Evolutionary conservation across 2,329 filamentous ascomycete genomes (phyloP).

Genomic region (Penicillium sp.): DNA sequence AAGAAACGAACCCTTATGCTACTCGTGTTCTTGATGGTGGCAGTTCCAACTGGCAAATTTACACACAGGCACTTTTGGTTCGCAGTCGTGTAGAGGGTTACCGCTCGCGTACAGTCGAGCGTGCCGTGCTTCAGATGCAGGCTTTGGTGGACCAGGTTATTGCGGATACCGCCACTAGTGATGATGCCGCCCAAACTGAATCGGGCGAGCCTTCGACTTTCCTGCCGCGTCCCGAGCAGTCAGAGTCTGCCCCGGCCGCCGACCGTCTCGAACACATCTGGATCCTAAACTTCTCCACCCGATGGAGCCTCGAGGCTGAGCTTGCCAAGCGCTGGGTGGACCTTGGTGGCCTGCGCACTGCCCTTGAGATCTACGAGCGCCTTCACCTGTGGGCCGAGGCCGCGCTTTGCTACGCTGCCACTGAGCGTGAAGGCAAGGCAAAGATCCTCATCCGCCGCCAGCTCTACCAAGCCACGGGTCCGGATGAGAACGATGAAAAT

Average conservation of each 20-base stretch:
- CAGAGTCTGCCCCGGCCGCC: conserved; percentile 72
- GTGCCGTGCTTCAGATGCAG: conserved; percentile 88
- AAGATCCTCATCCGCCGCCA: conserved; percentile 73
- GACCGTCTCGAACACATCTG: conserved; percentile 83
- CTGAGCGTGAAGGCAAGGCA: conserved; percentile 81
- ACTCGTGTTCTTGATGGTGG: conserved; percentile 84
- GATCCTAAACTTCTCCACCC: conserved; percentile 76
- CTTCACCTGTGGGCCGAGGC: conserved; percentile 94
- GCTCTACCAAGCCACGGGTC: conserved; percentile 67
- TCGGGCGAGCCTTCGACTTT: conserved; percentile 68
- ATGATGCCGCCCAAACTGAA: conserved; percentile 35
- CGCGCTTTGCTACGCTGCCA: conserved; percentile 80
- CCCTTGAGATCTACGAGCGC: conserved; percentile 93
- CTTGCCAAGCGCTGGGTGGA: conserved; percentile 89
- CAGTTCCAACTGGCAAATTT: conserved; percentile 95
- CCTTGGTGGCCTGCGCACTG: conserved; percentile 83
- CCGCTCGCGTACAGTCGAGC: conserved; percentile 81
- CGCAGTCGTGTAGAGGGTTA: conserved; percentile 88
- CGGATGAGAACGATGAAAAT: conserved; percentile 51
- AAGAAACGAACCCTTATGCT: conserved; percentile 90
- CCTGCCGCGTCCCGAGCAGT: conserved; percentile 71
- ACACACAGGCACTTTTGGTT: conserved; percentile 88
- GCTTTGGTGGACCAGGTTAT: conserved; percentile 94
- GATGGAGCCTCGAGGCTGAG: conserved; percentile 94
- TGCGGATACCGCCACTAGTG: conserved; percentile 68